Evolutionary conservation across 768 basidiomycete genomes (phyloP).

Genomic region (Tylopilus rubrobrunneus): DNA sequence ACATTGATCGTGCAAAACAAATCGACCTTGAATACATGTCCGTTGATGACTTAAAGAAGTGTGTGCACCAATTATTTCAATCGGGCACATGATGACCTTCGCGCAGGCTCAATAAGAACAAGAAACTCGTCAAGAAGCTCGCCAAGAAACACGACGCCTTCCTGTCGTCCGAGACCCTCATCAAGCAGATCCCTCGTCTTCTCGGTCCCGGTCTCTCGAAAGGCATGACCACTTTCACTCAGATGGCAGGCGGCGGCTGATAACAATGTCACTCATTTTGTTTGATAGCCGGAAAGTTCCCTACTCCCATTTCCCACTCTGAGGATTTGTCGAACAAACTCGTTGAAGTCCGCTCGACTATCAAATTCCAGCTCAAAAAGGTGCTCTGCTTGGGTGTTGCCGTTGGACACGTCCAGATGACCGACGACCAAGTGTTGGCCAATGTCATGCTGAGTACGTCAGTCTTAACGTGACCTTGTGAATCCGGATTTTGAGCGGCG

Average conservation of each 20-base stretch:
- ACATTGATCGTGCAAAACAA: slow-evolving; percentile 98
- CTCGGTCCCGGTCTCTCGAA: slow-evolving; percentile 99
- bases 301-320: slow-evolving; percentile 88
- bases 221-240: slow-evolving; percentile 44
- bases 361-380: slow-evolving; percentile 99
- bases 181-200: slow-evolving; percentile 99
- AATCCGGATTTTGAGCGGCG: slow-evolving; percentile 3
- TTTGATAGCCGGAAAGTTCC: slow-evolving; percentile 92
- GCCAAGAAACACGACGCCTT: slow-evolving; percentile 99
- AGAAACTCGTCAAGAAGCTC: slow-evolving; percentile 99
- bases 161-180: slow-evolving; percentile 93
- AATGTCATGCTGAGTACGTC: slow-evolving; percentile 95
- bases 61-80: slow-evolving; percentile 19
- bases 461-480: neutral
- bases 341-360: slow-evolving; percentile 94
- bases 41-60: slow-evolving; percentile 99
- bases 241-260: neutral
- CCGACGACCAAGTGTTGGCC: slow-evolving; percentile 90
- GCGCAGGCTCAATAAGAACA: slow-evolving; percentile 96
- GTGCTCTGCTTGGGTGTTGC: slow-evolving; percentile 99
- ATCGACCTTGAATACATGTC: slow-evolving; percentile 99
- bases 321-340: slow-evolving; percentile 92
- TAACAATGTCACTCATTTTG: neutral
- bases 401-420: slow-evolving; percentile 97
- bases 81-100: neutral